Base-by-base conservation (phyloP, 2,329 filamentous ascomycete genomes). In the Pseudogymnoascus sp. region DNA sequence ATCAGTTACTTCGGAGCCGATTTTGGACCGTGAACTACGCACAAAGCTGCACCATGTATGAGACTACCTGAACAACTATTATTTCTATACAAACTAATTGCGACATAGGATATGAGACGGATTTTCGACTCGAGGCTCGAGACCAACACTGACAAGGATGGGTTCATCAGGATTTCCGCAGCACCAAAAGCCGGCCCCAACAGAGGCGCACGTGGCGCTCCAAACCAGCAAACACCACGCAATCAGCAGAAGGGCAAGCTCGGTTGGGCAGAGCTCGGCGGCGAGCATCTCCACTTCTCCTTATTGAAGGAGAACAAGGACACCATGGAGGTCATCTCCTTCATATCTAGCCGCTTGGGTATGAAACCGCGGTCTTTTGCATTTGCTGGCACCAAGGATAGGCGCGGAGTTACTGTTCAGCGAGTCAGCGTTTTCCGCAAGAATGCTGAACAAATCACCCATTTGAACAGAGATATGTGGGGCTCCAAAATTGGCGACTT, bases 221-320 rank as follows among this genome's bases (percentile, higher is more conserved):
- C 33, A 59, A 65, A 63, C 46, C 59, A 62, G 22, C 59, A 26
- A 67, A 69, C 26, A 66, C 33, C 63, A 64, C 26, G 62, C 50
- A 31, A 50, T 26, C 65, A 70, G 53, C 59, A 65, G 22, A 70
- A 66, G 68, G 66, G 78, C 50, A 82, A 81, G 68, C 70, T 83
- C 37, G 79, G 78, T 61, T 89, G 86, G 86, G 78, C 85, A 61
- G 86, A 89, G 67, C 78, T 87, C 43, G 87, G 87, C 37, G 88
- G 88, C 7, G 82, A 87, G 64, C 86, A 87, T 70, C 75, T 90
- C n/a, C 88, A 91, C 72, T 90, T 90, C 71, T 87, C 84, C 0
- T 77, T 91, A 38, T 88, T 89, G 78, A 91, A 91, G 73, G 88
- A 90, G 73, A 91, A 91, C 73, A 89, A 89, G 71, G 88, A 90